Evolutionary conservation across 2,329 filamentous ascomycete species (phyloP).

Genomic region (Colletotrichum graminicola): DNA sequence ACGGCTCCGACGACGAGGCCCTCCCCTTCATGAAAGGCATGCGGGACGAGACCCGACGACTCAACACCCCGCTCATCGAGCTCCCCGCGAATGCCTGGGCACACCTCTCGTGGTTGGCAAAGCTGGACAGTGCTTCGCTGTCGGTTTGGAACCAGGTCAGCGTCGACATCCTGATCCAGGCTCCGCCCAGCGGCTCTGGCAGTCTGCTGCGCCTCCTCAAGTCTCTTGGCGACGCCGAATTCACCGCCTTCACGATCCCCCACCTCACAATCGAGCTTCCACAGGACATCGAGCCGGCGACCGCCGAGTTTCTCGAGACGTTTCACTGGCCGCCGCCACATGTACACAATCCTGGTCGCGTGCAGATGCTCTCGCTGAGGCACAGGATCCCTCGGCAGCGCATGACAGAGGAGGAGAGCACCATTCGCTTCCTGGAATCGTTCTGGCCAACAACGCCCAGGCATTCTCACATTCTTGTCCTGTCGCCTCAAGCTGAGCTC

Average conservation of each 20-base stretch:
- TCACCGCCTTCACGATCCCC: conserved; percentile 75
- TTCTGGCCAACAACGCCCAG: conserved; percentile 81
- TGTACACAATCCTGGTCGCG: conserved; percentile 48
- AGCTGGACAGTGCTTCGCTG: conserved; percentile 79
- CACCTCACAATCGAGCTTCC: conserved; percentile 89
- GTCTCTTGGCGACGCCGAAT: conserved; percentile 82
- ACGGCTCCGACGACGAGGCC: conserved; percentile 76
- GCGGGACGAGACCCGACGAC: conserved; percentile 63
- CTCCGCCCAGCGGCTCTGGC: conserved; percentile 76
- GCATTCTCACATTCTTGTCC: conserved; percentile 82
- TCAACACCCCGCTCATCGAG: conserved; percentile 76
- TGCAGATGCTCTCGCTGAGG: conserved; percentile 74
- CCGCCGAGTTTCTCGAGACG: conserved; percentile 70
- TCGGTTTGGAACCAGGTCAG: conserved; percentile 81
- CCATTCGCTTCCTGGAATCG: conserved; percentile 83
- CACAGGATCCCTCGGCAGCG: conserved; percentile 76
- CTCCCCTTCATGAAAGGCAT: conserved; percentile 73
- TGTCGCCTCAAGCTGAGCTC: conserved; percentile 85
- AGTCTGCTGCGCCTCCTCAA: conserved; percentile 81
- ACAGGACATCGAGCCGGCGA: conserved; percentile 72
- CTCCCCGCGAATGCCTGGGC: conserved; percentile 74
- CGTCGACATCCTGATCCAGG: conserved; percentile 88
- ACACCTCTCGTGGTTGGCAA: conserved; percentile 80
- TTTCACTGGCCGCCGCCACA: conserved; percentile 75
- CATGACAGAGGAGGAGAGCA: conserved; percentile 76